phyloP scores from a whole-genome alignment of 129 eudicot species.

The Flaveria trinervia region DNA sequence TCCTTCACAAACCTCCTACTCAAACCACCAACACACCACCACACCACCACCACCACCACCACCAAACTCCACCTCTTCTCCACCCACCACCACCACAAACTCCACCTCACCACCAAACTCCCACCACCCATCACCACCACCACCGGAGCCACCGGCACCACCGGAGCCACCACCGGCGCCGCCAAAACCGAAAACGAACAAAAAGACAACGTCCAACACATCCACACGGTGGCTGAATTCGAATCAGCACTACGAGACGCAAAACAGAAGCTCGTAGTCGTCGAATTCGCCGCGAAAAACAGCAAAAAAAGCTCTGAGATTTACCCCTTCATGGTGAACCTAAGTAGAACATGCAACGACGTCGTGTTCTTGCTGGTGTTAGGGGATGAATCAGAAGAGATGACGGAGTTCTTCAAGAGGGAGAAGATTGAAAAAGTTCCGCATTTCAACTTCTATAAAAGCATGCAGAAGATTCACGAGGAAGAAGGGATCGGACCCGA shows the following conservation, averaged over 20 bases:
- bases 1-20: constrained; percentile 61
- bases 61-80: constrained; percentile 23
- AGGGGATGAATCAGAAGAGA: constrained; percentile 84
- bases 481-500: constrained; percentile 96
- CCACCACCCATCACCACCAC: neutral
- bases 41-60: constrained; percentile 31
- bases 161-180: constrained; percentile 13
- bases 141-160: constrained; percentile 23
- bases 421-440: constrained; percentile 79
- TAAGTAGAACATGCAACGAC: constrained; percentile 82
- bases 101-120: constrained; percentile 8
- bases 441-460: constrained; percentile 81
- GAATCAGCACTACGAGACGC: constrained; percentile 70
- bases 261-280: constrained; percentile 74
- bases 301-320: constrained; percentile 55
- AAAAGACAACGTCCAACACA: constrained; percentile 55
- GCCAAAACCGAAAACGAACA: constrained; percentile 12
- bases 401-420: constrained; percentile 48
- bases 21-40: constrained; percentile 45
- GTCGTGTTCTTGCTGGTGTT: constrained; percentile 77
- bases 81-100: constrained; percentile 9
- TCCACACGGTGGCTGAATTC: constrained; percentile 65
- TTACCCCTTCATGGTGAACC: constrained; percentile 83
- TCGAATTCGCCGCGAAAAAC: constrained; percentile 67
- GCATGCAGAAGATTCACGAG: constrained; percentile 84